These are phyloP conservation scores for Pseudogymnoascus sp. DNA, from an alignment of 2,329 filamentous ascomycete species.

Conservation along the genomic window DNA sequence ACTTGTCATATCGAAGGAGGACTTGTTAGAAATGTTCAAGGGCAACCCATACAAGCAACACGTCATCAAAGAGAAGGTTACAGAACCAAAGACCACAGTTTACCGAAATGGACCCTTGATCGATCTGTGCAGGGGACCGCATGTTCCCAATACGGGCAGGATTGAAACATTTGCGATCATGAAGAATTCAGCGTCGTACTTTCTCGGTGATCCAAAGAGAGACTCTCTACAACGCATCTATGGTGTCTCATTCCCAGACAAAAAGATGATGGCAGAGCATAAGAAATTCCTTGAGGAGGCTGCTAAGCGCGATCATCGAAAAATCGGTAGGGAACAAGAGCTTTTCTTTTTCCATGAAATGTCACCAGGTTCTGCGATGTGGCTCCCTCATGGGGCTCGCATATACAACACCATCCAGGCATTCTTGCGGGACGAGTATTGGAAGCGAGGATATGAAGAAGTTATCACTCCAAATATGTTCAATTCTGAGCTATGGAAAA, in stretches of 20 bases:
- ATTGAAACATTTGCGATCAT: slow-evolving; percentile 94
- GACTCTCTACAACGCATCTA: slow-evolving; percentile 95
- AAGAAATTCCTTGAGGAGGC: slow-evolving; percentile 94
- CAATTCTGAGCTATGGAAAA: slow-evolving; percentile 88
- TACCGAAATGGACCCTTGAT: slow-evolving; percentile 88
- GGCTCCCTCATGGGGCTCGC: slow-evolving; percentile 82
- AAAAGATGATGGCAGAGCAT: slow-evolving; percentile 89
- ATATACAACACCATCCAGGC: slow-evolving; percentile 85
- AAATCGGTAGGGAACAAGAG: slow-evolving; percentile 91
- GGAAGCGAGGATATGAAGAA: slow-evolving; percentile 87
- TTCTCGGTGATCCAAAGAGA: slow-evolving; percentile 86
- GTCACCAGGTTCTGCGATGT: slow-evolving; percentile 90
- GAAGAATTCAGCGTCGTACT: slow-evolving; percentile 73
- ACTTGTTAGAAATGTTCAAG: slow-evolving; percentile 90
- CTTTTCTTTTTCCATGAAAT: slow-evolving; percentile 94
- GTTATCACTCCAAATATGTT: slow-evolving; percentile 96
- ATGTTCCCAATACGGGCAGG: slow-evolving; percentile 86
- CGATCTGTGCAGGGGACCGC: slow-evolving; percentile 89
- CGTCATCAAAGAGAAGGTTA: slow-evolving; percentile 89
- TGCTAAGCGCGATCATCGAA: slow-evolving; percentile 92
- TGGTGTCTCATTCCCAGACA: slow-evolving; percentile 91
- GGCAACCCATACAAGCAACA: slow-evolving; percentile 99
- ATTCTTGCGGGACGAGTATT: slow-evolving; percentile 81
- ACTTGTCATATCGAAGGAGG: slow-evolving; percentile 78
- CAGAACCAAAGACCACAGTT: slow-evolving; percentile 83